Percentiles rank a stretch among this genome's conserved stretches.
Conservation (phyloP, 202 grass and related monocot genomes). For the Musa balbisiana region DNA sequence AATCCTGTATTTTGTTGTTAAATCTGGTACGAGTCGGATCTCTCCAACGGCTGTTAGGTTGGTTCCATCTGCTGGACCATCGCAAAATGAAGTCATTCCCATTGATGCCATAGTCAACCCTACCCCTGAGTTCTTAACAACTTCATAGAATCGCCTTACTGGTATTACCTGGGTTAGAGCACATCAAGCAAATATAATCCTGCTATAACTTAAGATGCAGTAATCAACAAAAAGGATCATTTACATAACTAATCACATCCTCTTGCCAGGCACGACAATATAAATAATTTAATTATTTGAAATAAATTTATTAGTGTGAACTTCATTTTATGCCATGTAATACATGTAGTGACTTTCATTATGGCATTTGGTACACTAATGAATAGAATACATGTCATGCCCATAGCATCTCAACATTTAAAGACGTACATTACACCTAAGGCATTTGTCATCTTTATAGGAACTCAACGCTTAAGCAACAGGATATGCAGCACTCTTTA, state of each 20-base stretch:
- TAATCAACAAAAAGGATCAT: neutral
- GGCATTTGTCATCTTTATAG: neutral
- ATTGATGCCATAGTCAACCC: conserved; percentile 73
- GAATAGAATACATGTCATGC: neutral
- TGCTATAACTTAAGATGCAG: neutral
- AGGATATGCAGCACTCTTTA: neutral
- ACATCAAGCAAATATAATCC: neutral
- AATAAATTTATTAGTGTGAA: neutral
- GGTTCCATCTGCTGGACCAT: conserved; percentile 68
- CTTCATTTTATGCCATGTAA: neutral
- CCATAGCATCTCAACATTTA: neutral
- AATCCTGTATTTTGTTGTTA: conserved; percentile 61
- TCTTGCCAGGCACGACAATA: too few relatives aligned
- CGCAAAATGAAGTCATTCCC: conserved; percentile 73
- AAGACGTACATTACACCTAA: neutral
- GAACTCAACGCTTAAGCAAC: neutral
- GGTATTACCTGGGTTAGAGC: conserved; percentile 56
- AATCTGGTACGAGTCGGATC: conserved; percentile 81
- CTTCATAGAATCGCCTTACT: conserved; percentile 62
- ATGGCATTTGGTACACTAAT: neutral
- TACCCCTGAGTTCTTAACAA: conserved; percentile 65
- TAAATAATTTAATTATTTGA: neutral
- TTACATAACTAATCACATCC: conserved; percentile 1
- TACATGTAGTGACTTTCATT: neutral
- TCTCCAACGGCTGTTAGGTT: conserved; percentile 88